Conservation (phyloP, 257 asterid genomes). For the Voacanga thouarsii region DNA sequence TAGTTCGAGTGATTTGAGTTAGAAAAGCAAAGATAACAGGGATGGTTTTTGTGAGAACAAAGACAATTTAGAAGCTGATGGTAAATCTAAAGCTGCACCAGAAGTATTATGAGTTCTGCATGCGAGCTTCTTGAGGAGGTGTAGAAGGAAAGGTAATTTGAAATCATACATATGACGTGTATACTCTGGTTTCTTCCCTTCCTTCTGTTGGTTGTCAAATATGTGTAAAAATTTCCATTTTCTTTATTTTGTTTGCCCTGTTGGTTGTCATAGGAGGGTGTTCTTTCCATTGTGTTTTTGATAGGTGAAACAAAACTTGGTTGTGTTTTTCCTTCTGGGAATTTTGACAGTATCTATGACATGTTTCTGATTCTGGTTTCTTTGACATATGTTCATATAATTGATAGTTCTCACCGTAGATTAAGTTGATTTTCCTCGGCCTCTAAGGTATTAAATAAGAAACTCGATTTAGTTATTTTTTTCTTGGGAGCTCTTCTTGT, state of each 20-base stretch:
- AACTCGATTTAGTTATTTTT: no score
- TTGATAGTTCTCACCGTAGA: no score
- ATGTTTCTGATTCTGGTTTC: no score
- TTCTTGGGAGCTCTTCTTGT: no score
- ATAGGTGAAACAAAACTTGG: not conserved
- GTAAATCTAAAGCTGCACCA: conserved; percentile 1
- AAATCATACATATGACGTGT: not conserved
- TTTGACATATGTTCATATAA: no score
- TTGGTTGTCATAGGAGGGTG: not conserved
- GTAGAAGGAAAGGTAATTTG: not conserved
- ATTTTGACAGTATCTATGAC: not conserved
- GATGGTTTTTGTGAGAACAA: not conserved
- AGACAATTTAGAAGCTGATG: not conserved
- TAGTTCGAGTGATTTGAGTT: not conserved
- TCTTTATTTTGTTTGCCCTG: not conserved
- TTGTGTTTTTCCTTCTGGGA: not conserved
- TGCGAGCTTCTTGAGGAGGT: not conserved
- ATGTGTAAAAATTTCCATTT: not conserved
- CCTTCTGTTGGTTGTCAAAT: conserved; percentile 13
- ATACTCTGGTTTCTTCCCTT: not conserved
- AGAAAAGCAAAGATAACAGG: not conserved
- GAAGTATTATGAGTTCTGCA: not conserved
- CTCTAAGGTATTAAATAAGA: no score
- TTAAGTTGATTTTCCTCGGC: no score
- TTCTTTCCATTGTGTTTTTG: not conserved